Evolutionary conservation across 371 early-diverging fungal species (phyloP), one percentile per base, ranked within the genome.

Genomic region (Chytridium lagenaria): DNA sequence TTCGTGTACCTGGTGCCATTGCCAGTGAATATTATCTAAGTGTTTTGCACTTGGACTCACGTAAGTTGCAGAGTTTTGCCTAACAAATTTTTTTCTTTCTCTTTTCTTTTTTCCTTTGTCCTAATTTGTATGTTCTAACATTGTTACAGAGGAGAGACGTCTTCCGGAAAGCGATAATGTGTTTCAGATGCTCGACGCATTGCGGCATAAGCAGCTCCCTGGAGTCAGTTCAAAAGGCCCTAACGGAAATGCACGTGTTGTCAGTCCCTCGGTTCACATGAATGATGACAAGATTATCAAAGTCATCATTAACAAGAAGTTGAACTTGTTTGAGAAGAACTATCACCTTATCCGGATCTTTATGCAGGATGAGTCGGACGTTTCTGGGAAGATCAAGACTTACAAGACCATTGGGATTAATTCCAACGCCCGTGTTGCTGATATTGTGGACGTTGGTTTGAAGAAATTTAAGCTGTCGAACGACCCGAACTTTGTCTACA

Each of bases 21-120:
- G 37, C 78, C 10, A 67, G 64, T 59, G 79, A 81, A 36, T 85
- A 78, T 72, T 85, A 84, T 68, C 52, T 85, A 28, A 73, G 74
- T n/a, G 80, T 85, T 1, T 69, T 82, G 39, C 79, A 80, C 59
- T 80, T 82, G 79, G 85, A 85, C 51, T 81, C 82, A 1, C 81
- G 84, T 76, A 70, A 70, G 82, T 71, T n/a, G n/a, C n/a, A n/a
- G n/a, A n/a, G n/a, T n/a, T n/a, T n/a, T n/a, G n/a, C n/a, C n/a
- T 40, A 5, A 23, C 30, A 19, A 23, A 36, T 30, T 5, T 55
- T 23, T 59, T 23, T 1, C 59, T 59, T n/a, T 22, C 39, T 30
- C 19, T 44, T 1, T 37, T 63, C 23, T 10, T 10, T 12, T 67
- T 36, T 50, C 52, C 39, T 50, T 52, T 50, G 38, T 34, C 26